phyloP scores from a whole-genome alignment of 257 asterid species.

The Ocimum tenuiflorum region DNA sequence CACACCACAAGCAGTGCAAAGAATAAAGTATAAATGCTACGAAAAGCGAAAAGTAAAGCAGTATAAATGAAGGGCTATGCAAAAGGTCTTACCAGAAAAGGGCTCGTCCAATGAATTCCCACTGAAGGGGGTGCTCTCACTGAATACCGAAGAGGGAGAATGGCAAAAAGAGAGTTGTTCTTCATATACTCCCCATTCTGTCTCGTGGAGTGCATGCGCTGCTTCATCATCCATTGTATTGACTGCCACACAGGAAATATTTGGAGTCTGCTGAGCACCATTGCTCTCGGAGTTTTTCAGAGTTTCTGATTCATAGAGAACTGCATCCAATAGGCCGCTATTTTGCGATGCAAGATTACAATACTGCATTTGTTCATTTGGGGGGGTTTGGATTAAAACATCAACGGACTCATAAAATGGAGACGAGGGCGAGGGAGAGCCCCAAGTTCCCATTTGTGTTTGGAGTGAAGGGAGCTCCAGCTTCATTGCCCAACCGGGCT shows the following conservation, averaged over 20 bases:
- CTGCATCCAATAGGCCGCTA: conserved; percentile 54
- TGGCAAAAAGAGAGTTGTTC: conserved; percentile 39
- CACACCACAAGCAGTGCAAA: conserved; percentile 17
- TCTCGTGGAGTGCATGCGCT: conserved; percentile 25
- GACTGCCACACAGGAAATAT: conserved; percentile 9
- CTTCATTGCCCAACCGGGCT: conserved; percentile 40
- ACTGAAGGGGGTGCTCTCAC: conserved; percentile 29
- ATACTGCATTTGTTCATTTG: conserved; percentile 28
- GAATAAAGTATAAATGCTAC: not conserved
- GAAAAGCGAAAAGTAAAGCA: not conserved
- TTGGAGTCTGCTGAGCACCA: conserved; percentile 12
- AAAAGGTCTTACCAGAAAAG: conserved; percentile 31
- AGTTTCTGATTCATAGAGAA: conserved; percentile 38
- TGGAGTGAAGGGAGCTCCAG: conserved; percentile 84
- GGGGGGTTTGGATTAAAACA: conserved; percentile 34
- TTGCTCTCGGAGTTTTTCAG: conserved; percentile 25
- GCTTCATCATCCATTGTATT: conserved; percentile 21
- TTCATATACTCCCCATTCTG: conserved; percentile 36
- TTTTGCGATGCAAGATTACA: conserved; percentile 32
- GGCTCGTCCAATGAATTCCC: conserved; percentile 40
- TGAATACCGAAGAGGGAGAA: conserved; percentile 29
- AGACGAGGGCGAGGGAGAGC: conserved; percentile 42
- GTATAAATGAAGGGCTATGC: not conserved
- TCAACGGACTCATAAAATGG: conserved; percentile 40
- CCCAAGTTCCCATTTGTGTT: conserved; percentile 38